These are phyloP conservation scores for Piedraia hortae DNA, from an alignment of 2,329 filamentous ascomycete genomes.

Conservation along the genomic window DNA sequence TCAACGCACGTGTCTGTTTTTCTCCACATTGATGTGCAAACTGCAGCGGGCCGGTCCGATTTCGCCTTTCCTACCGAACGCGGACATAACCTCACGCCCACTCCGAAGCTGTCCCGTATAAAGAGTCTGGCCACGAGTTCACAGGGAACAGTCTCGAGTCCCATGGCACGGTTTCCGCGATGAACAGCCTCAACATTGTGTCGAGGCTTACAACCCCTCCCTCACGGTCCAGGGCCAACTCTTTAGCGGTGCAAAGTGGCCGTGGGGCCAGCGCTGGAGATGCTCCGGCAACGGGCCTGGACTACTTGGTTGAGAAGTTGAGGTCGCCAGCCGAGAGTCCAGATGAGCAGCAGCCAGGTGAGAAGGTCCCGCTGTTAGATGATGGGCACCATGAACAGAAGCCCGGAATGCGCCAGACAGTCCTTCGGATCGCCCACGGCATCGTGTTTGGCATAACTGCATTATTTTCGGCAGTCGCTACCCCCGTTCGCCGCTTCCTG, in stretches of 20 bases:
- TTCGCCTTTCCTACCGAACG: no score
- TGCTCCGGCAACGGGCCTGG: neutral
- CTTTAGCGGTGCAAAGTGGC: conserved; percentile 2
- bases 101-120: no score
- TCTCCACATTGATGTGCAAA: no score
- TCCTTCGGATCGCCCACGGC: conserved; percentile 36
- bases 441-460: conserved; percentile 52
- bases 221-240: conserved; percentile 18
- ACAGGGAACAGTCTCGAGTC: conserved; percentile 1
- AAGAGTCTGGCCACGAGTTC: no score
- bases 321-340: neutral
- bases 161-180: conserved; percentile 21
- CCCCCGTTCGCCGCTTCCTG: conserved; percentile 57
- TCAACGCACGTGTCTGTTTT: no score
- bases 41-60: no score
- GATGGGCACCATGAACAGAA: conserved; percentile 3
- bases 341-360: conserved; percentile 17
- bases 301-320: neutral
- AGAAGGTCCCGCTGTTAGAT: conserved; percentile 41
- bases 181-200: conserved; percentile 94
- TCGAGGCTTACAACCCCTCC: conserved; percentile 40
- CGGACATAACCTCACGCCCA: no score
- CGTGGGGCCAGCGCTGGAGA: neutral
- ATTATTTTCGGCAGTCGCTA: conserved; percentile 49
- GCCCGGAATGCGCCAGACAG: conserved; percentile 5